A percentile compares a stretch with the other conserved stretches of the same genome.
Evolutionary conservation across 257 asterid genomes (phyloP).

Genomic region (Solanum okadae): DNA sequence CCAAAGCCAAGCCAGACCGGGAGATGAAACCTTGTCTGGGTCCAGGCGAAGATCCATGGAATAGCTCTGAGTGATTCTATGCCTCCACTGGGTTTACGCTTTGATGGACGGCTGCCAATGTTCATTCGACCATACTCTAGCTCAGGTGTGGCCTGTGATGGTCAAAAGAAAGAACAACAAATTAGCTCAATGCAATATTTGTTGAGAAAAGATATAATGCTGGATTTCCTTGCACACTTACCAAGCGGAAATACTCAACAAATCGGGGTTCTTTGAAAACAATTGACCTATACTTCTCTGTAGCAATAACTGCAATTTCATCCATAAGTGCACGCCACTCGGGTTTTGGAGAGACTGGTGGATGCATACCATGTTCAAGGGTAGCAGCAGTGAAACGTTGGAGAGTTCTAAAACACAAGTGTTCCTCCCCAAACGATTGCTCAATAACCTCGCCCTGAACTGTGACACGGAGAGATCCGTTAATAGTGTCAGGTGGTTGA

Average conservation of each 20-base stretch:
- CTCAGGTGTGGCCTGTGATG: constrained; percentile 43
- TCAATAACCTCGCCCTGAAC: constrained; percentile 55
- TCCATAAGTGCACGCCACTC: constrained; percentile 53
- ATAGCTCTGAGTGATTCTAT: constrained; percentile 51
- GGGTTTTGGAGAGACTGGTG: constrained; percentile 39
- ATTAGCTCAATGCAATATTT: neutral
- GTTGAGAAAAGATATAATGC: neutral
- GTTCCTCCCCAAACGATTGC: constrained; percentile 49
- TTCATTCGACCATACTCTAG: constrained; percentile 48
- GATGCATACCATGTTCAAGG: constrained; percentile 47
- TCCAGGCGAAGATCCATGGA: constrained; percentile 63
- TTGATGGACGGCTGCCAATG: constrained; percentile 53
- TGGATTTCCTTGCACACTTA: constrained; percentile 1
- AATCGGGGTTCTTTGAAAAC: constrained; percentile 51
- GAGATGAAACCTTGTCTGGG: constrained; percentile 50
- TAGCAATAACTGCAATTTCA: constrained; percentile 28
- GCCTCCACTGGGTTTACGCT: constrained; percentile 48
- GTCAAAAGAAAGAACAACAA: neutral
- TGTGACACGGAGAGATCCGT: constrained; percentile 45
- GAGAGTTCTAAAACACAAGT: constrained; percentile 41
- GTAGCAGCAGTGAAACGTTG: constrained; percentile 47
- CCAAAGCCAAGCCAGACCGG: constrained; percentile 61
- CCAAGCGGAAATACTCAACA: constrained; percentile 50
- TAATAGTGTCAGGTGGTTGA: constrained; percentile 49
- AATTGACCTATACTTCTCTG: constrained; percentile 35